Evolutionary conservation across 2,329 filamentous ascomycete genomes (phyloP).

Genomic region (Neofusicoccum cordaticola): DNA sequence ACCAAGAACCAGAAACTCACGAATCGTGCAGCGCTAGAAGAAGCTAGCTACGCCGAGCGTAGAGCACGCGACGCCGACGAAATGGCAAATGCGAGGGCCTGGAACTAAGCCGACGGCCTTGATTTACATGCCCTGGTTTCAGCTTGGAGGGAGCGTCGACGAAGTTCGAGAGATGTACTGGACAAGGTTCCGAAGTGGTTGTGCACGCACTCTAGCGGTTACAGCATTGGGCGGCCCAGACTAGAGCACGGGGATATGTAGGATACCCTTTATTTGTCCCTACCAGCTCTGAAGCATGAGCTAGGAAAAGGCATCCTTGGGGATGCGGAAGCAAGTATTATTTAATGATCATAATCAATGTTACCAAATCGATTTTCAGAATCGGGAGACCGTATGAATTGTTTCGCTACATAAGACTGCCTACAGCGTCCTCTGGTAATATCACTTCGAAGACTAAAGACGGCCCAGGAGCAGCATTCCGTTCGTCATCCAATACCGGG

Average conservation of each 20-base stretch:
- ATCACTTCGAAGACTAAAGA: not conserved
- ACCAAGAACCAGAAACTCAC: conserved; percentile 71
- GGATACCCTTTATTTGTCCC: not conserved
- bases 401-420: not conserved
- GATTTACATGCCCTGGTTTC: too few species aligned
- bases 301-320: too few species aligned
- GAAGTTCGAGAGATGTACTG: too few species aligned
- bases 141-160: too few species aligned
- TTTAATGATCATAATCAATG: not conserved
- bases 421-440: not conserved
- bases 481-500: not conserved
- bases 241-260: not conserved
- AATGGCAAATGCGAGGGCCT: conserved; percentile 55
- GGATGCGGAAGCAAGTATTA: too few species aligned
- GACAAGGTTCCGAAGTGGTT: too few species aligned
- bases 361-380: not conserved
- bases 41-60: conserved; percentile 65
- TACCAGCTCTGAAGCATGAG: too few species aligned
- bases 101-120: conserved; percentile 44
- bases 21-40: conserved; percentile 63
- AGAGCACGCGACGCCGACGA: conserved; percentile 66
- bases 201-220: too few species aligned
- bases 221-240: not conserved
- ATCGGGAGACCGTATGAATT: not conserved
- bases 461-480: not conserved